These are phyloP conservation scores for Amylostereum areolatum DNA, from an alignment of 1,284 basidiomycete species.

Conservation along the genomic window DNA sequence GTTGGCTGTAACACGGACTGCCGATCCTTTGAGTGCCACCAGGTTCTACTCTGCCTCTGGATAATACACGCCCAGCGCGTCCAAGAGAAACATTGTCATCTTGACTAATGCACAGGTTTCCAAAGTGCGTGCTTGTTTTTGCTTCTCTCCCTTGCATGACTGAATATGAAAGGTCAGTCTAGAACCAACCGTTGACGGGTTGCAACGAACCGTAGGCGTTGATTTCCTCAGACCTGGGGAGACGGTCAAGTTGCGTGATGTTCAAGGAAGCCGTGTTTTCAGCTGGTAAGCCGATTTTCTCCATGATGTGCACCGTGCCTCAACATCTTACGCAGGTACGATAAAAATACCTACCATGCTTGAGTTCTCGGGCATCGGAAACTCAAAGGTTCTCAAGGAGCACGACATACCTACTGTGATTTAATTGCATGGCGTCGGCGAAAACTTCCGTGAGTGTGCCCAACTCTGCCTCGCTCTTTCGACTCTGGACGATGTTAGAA, in stretches of 20 bases:
- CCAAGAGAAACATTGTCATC: constrained; percentile 17
- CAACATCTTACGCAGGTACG: not conserved
- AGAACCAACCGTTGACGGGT: constrained; percentile 9
- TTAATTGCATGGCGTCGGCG: constrained; percentile 11
- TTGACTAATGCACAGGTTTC: constrained; percentile 14
- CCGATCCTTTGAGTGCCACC: too few relatives aligned
- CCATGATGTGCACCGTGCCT: too few relatives aligned
- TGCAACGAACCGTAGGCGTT: constrained; percentile 22
- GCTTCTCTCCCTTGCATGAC: too few relatives aligned
- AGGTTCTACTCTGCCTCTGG: too few relatives aligned
- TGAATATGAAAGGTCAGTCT: not conserved
- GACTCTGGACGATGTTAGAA: too few relatives aligned
- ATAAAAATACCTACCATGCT: constrained; percentile 2
- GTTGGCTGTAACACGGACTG: too few relatives aligned
- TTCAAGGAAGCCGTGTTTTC: constrained; percentile 10
- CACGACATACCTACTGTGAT: constrained; percentile 1
- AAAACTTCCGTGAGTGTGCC: constrained; percentile 1
- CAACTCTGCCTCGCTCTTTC: not conserved
- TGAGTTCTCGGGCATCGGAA: constrained; percentile 5
- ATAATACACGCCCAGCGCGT: too few relatives aligned
- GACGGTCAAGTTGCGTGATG: constrained; percentile 26
- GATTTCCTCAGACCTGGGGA: constrained; percentile 16
- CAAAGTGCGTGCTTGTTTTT: too few relatives aligned
- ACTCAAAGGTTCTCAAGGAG: not conserved
- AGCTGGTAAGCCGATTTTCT: too few relatives aligned